phyloP scores from a whole-genome alignment of 2,329 filamentous ascomycete genomes.

The Ophiocordyceps camponoti-floridani region DNA sequence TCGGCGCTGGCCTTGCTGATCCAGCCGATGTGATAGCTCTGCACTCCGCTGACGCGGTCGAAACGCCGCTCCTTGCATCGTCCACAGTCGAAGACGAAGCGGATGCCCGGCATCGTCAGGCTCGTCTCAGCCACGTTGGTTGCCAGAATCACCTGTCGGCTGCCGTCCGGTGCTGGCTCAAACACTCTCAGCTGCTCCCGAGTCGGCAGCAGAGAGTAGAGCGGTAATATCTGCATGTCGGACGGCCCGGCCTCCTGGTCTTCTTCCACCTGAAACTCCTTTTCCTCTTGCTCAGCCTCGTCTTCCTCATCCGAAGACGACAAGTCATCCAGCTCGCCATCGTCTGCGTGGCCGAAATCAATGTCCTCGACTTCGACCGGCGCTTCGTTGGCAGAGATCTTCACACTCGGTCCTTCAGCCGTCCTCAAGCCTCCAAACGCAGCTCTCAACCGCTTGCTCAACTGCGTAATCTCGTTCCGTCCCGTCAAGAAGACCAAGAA shows the following conservation, averaged over 20 bases:
- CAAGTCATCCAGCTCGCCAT: slow-evolving; percentile 44
- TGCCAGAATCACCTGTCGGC: slow-evolving; percentile 71
- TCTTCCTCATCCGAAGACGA: slow-evolving; percentile 38
- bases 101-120: slow-evolving; percentile 86
- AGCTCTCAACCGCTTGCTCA: slow-evolving; percentile 64
- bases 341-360: slow-evolving; percentile 56
- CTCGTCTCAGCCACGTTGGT: slow-evolving; percentile 97
- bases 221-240: slow-evolving; percentile 74
- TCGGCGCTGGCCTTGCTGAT: slow-evolving; percentile 93
- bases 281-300: slow-evolving; percentile 35
- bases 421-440: slow-evolving; percentile 41
- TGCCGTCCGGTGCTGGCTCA: slow-evolving; percentile 63
- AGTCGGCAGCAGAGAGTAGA: slow-evolving; percentile 84
- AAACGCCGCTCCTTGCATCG: slow-evolving; percentile 85
- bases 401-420: slow-evolving; percentile 45
- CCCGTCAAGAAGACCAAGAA: slow-evolving; percentile 92
- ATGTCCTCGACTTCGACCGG: slow-evolving; percentile 75
- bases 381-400: slow-evolving; percentile 58
- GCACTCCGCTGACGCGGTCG: slow-evolving; percentile 73
- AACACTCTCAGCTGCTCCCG: slow-evolving; percentile 86
- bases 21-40: slow-evolving; percentile 90
- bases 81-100: slow-evolving; percentile 91
- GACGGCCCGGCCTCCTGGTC: slow-evolving; percentile 40
- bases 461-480: slow-evolving; percentile 71
- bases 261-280: slow-evolving; percentile 52